Conservation (phyloP, 2,329 filamentous ascomycete species). For the Fusarium sp. region DNA sequence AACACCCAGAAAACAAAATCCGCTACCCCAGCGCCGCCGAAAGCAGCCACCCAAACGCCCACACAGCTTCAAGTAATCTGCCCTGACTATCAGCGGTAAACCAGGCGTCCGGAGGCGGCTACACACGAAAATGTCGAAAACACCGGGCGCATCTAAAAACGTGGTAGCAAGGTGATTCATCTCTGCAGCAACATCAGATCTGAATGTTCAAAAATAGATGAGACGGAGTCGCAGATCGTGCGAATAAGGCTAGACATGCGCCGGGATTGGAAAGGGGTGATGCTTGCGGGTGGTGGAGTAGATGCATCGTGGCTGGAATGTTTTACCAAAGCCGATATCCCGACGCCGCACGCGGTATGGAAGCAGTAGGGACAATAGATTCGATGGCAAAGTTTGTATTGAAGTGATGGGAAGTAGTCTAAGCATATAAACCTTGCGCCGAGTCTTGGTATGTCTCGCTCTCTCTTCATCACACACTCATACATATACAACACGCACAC, state of each 20-base stretch:
- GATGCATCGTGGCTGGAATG: constrained; percentile 35
- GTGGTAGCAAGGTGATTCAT: background rate
- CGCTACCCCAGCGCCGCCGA: constrained; percentile 3
- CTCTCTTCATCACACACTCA: background rate
- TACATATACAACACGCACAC: constrained; percentile 1
- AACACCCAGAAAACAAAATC: background rate
- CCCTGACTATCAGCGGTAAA: constrained; percentile 21
- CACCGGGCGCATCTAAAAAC: constrained; percentile 4
- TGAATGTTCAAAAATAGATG: background rate
- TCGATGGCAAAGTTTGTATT: background rate
- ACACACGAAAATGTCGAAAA: background rate
- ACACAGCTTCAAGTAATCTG: constrained; percentile 1
- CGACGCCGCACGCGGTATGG: constrained; percentile 19
- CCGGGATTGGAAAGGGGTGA: constrained; percentile 18
- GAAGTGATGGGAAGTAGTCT: background rate
- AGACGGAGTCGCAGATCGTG: background rate
- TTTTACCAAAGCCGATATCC: constrained; percentile 16
- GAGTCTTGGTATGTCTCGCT: constrained; percentile 13
- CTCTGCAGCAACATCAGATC: background rate
- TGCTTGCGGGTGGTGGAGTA: constrained; percentile 24
- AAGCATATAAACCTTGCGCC: constrained; percentile 13
- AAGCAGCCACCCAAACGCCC: constrained; percentile 19
- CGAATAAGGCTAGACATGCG: background rate
- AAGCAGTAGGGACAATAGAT: background rate
- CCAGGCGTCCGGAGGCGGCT: background rate